phyloP scores from a whole-genome alignment of 257 asterid species.

The Fraxinus anomala region DNA sequence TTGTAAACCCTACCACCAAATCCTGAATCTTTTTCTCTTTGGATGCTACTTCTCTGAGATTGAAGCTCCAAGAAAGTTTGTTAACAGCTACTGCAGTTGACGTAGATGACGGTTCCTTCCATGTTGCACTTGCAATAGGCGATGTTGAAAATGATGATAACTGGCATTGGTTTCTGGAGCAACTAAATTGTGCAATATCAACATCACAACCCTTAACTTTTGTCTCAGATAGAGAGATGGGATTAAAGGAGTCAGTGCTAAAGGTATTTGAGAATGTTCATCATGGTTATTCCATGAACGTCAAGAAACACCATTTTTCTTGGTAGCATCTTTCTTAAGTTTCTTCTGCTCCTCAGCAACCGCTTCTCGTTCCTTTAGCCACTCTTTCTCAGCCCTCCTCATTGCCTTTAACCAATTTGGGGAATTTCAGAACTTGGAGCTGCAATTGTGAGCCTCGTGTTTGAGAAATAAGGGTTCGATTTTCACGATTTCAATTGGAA shows the following conservation, averaged over 20 bases:
- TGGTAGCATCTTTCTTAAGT: slow-evolving; percentile 56
- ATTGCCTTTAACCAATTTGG: slow-evolving; percentile 42
- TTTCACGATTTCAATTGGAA: too few species aligned
- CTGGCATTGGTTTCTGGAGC: slow-evolving; percentile 89
- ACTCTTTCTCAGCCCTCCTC: slow-evolving; percentile 85
- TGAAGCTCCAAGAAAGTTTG: slow-evolving; percentile 66
- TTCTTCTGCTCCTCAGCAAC: slow-evolving; percentile 78
- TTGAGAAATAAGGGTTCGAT: too few species aligned
- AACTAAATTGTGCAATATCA: slow-evolving; percentile 63
- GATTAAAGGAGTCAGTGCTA: slow-evolving; percentile 44
- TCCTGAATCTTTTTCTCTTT: slow-evolving; percentile 48
- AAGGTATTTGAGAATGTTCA: slow-evolving; percentile 64
- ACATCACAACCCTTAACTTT: slow-evolving; percentile 62
- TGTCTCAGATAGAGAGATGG: slow-evolving; percentile 77
- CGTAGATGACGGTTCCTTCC: slow-evolving; percentile 81
- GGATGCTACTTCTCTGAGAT: slow-evolving; percentile 66
- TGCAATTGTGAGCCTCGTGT: too few species aligned
- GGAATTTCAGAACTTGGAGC: too few species aligned
- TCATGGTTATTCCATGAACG: slow-evolving; percentile 78
- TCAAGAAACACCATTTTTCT: slow-evolving; percentile 42
- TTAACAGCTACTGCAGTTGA: slow-evolving; percentile 78
- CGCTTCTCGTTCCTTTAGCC: slow-evolving; percentile 77
- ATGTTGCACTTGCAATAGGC: slow-evolving; percentile 74
- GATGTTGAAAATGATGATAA: slow-evolving; percentile 62
- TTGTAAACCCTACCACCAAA: too few species aligned